Conservation (phyloP, 768 basidiomycete species). For the Tephrocybe sp. region DNA sequence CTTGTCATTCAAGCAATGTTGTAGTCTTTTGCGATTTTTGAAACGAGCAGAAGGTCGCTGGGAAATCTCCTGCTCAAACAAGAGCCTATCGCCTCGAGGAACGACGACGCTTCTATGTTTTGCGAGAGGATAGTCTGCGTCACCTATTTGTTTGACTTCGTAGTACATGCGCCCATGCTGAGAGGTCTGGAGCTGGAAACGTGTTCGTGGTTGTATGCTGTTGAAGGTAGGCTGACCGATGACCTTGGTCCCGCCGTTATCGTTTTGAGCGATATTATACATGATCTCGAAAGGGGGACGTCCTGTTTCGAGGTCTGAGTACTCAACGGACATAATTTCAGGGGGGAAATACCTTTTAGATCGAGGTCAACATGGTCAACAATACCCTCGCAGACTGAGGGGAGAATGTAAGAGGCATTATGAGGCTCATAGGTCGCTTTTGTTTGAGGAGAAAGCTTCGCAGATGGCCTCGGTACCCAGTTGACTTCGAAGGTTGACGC, state of each 20-base stretch:
- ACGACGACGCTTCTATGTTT: slow-evolving; percentile 63
- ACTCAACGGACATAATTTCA: not conserved
- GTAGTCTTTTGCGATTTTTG: slow-evolving; percentile 60
- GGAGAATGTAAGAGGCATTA: slow-evolving; percentile 76
- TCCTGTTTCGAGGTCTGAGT: slow-evolving; percentile 42
- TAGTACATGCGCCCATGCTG: slow-evolving; percentile 83
- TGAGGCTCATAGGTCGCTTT: slow-evolving; percentile 55
- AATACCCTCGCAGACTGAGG: slow-evolving; percentile 80
- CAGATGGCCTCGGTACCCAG: slow-evolving; percentile 80
- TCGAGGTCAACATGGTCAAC: slow-evolving; percentile 84
- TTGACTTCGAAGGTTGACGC: slow-evolving; percentile 70
- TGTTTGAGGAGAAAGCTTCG: slow-evolving; percentile 61
- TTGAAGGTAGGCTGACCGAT: slow-evolving; percentile 80
- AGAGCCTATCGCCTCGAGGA: slow-evolving; percentile 64
- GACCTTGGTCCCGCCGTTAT: slow-evolving; percentile 66
- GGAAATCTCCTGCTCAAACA: slow-evolving; percentile 86
- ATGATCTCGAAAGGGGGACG: slow-evolving; percentile 92
- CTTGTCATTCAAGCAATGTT: slow-evolving; percentile 74
- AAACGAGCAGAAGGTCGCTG: slow-evolving; percentile 82
- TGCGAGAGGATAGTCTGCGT: slow-evolving; percentile 78
- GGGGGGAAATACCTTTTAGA: slow-evolving; percentile 53
- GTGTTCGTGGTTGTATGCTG: slow-evolving; percentile 77
- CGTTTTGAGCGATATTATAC: slow-evolving; percentile 81
- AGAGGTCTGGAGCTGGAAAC: slow-evolving; percentile 80
- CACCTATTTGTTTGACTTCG: slow-evolving; percentile 87